phyloP scores from a whole-genome alignment of 176 grass and related monocot species.

The Echinochloa phyllopogon region DNA sequence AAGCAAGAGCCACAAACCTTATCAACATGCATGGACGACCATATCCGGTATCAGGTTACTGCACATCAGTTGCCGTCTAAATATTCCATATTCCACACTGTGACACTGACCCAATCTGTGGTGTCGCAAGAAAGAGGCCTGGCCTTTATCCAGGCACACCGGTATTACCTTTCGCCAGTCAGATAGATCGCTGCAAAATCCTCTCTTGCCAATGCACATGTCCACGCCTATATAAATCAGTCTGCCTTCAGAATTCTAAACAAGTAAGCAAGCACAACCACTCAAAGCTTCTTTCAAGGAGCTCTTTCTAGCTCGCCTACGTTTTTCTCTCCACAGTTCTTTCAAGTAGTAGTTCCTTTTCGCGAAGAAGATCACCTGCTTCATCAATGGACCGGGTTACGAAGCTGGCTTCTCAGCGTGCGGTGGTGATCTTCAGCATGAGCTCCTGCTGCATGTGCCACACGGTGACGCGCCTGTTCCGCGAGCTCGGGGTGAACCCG shows the following conservation, averaged over 20 bases:
- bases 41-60: constrained; percentile 41
- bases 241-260: not conserved
- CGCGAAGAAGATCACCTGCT: not conserved
- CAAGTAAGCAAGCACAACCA: constrained; percentile 16
- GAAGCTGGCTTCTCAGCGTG: constrained; percentile 65
- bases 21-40: constrained; percentile 34
- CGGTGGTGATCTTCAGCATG: constrained; percentile 79
- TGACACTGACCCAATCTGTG: constrained; percentile 34
- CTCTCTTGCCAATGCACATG: not conserved
- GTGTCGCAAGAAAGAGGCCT: constrained; percentile 32
- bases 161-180: not conserved
- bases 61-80: constrained; percentile 36
- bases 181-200: constrained; percentile 20
- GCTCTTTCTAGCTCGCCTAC: not conserved
- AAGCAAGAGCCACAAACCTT: constrained; percentile 42
- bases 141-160: constrained; percentile 14
- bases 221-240: constrained; percentile 51
- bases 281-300: not conserved
- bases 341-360: not conserved
- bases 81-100: constrained; percentile 55
- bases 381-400: constrained; percentile 57
- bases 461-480: constrained; percentile 60
- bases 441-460: constrained; percentile 95
- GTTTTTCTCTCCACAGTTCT: not conserved
- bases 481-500: constrained; percentile 61